These are phyloP conservation scores for Sclerotiophoma versabilis DNA, from an alignment of 2,329 filamentous ascomycete species.

Conservation along the genomic window DNA sequence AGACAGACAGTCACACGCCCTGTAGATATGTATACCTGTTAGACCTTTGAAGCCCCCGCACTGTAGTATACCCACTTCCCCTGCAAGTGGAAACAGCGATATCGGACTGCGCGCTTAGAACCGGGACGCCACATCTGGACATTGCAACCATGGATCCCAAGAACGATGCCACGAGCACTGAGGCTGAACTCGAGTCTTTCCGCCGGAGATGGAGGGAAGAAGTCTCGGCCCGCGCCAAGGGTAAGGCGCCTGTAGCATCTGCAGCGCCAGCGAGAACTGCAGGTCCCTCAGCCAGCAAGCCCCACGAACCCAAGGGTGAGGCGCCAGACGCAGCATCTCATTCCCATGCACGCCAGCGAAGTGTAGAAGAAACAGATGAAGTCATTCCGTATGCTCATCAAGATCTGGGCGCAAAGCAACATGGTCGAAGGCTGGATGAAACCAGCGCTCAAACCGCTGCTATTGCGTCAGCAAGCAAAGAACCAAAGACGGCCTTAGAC, in stretches of 20 bases:
- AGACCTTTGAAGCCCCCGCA: conserved; percentile 17
- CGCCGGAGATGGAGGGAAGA: conserved; percentile 87
- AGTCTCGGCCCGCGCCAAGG: conserved; percentile 63
- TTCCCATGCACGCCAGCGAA: conserved; percentile 35
- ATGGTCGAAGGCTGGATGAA: conserved; percentile 53
- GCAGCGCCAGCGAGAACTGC: conserved; percentile 22
- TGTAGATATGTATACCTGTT: conserved; percentile 33
- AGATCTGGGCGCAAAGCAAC: conserved; percentile 56
- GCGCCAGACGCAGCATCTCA: conserved; percentile 31
- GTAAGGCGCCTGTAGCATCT: conserved; percentile 28
- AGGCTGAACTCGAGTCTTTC: conserved; percentile 82
- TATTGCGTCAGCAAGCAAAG: conserved; percentile 44
- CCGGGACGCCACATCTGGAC: conserved; percentile 28
- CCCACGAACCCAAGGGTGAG: conserved; percentile 33
- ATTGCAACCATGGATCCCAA: conserved; percentile 26
- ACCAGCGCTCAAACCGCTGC: conserved; percentile 45
- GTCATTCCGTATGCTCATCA: conserved; percentile 52
- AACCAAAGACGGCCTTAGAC: conserved; percentile 81
- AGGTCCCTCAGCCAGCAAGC: conserved; percentile 31
- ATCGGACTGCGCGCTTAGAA: conserved; percentile 36
- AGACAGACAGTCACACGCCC: conserved; percentile 13
- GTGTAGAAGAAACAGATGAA: conserved; percentile 50
- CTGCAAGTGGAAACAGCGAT: conserved; percentile 29
- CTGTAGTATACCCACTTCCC: conserved; percentile 16
- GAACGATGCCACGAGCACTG: conserved; percentile 43